Evolutionary conservation across 2,329 filamentous ascomycete species (phyloP).

Genomic region (Tolypocladium album): DNA sequence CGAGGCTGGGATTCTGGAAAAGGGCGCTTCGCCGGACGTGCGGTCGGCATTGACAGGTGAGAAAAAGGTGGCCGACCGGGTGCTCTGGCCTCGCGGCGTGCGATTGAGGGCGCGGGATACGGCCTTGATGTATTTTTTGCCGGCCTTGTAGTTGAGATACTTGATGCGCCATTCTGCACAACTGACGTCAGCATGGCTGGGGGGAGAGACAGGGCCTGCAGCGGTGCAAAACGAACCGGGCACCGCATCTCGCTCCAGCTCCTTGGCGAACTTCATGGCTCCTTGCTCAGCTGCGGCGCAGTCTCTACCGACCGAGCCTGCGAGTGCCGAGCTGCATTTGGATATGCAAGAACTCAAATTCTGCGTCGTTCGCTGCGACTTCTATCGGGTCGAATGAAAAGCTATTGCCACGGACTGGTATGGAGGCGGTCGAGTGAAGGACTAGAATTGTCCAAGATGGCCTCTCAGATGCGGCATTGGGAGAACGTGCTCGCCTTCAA

Average conservation of each 20-base stretch:
- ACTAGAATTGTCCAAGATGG: background rate
- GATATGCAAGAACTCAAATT: background rate
- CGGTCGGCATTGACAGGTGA: slow-evolving; percentile 9
- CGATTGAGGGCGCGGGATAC: slow-evolving; percentile 62
- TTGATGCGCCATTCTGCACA: slow-evolving; percentile 74
- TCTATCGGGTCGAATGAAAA: background rate
- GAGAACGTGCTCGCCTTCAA: background rate
- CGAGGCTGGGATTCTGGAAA: background rate
- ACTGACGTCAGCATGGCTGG: slow-evolving; percentile 1
- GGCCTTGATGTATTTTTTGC: slow-evolving; percentile 88
- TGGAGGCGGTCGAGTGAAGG: slow-evolving; percentile 2
- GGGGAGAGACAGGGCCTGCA: background rate
- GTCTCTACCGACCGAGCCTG: slow-evolving; percentile 1
- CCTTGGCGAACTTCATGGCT: slow-evolving; percentile 58
- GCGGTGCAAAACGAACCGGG: slow-evolving; percentile 44
- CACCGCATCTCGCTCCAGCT: slow-evolving; percentile 78
- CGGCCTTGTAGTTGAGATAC: slow-evolving; percentile 90
- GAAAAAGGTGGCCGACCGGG: slow-evolving; percentile 19
- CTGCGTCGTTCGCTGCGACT: background rate
- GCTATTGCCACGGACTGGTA: slow-evolving; percentile 2
- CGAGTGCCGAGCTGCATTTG: background rate
- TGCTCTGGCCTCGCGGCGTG: slow-evolving; percentile 32
- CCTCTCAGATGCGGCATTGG: slow-evolving; percentile 1
- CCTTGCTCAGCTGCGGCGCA: slow-evolving; percentile 4
- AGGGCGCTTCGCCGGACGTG: background rate